Percentiles rank a stretch among this genome's conserved stretches.
Evolutionary conservation across 805 yeast genomes (phyloP).

Genomic region (Wickerhamiella siamensis): DNA sequence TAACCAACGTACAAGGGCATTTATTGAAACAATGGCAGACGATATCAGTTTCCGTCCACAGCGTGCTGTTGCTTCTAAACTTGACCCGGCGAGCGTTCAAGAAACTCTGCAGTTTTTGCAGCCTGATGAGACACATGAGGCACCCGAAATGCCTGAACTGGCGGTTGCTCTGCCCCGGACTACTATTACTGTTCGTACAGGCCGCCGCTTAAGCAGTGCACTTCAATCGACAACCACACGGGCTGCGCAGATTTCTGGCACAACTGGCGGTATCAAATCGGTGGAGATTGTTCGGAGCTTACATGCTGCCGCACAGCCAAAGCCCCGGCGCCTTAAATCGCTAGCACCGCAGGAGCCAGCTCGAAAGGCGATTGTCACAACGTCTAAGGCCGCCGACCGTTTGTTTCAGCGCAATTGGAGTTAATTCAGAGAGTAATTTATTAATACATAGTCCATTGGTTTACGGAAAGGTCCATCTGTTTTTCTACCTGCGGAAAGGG

Average conservation of each 20-base stretch:
- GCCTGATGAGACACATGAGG: constrained; percentile 4
- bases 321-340: constrained; percentile 1
- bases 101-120: constrained; percentile 13
- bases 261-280: constrained; percentile 6
- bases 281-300: constrained; percentile 10
- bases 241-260: constrained; percentile 11
- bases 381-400: constrained; percentile 1
- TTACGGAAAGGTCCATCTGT: too few relatives aligned
- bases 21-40: constrained; percentile 15
- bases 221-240: constrained; percentile 4
- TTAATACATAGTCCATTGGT: neutral
- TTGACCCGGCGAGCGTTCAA: constrained; percentile 6
- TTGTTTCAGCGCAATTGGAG: constrained; percentile 11
- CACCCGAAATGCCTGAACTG: neutral
- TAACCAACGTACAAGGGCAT: constrained; percentile 10
- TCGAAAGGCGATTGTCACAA: constrained; percentile 5
- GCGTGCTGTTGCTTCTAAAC: neutral
- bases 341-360: constrained; percentile 2
- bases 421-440: neutral
- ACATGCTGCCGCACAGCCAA: constrained; percentile 3
- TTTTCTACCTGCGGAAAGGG: constrained; percentile 6
- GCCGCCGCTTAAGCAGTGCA: neutral
- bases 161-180: constrained; percentile 1
- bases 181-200: neutral
- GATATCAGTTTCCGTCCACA: constrained; percentile 10